Evolutionary conservation across 1,139 yeast genomes (phyloP), one percentile per base, ranked within the genome.

Genomic region (Taiozyma sp.): DNA sequence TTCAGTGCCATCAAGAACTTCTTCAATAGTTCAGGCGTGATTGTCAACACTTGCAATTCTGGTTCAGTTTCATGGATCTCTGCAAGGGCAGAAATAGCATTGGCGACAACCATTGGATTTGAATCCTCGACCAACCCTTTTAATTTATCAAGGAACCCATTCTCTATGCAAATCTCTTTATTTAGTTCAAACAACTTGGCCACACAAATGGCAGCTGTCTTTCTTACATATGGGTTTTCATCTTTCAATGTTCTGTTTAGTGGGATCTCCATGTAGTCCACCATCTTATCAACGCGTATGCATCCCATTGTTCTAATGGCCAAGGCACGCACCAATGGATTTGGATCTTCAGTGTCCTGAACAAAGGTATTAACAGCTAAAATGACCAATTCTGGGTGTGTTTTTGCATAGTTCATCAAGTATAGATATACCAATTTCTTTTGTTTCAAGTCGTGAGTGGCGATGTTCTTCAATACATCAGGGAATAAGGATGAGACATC

Each of bases 221-320:
- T 95, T 56, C 99, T 78, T 48, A 95, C 99, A 65, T 95, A 95
- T 2, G 99, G 99, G 66, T 92, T 92, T 62, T 91, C 98, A 69
- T 93, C 99, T 56, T 78, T 78, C 59, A 95, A 73, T 1, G 98
- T 92, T 63, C 89, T 79, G 59, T 84, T 83, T 57, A 95, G 75
- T 0, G 99, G 99, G 32, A 87, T 83, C 58, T 91, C 95, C 83
- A 95, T 83, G 66, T 95, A 93, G 66, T 92, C 98, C 44, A 91
- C 90, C 84, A 95, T 92, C 69, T 87, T 91, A 63, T 88, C 95
- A 29, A 95, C 99, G 46, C 99, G 75, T 50, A 95, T 91, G 72
- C 98, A 93, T 1, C 99, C 98, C 99, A 95, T 95, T 13, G 99
- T 95, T 65, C 99, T 80, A 54, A 95, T 92, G 0, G 99, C 98